These are phyloP conservation scores for Cordyceps farinosa DNA, from an alignment of 2,329 filamentous ascomycete species.

Conservation along the genomic window DNA sequence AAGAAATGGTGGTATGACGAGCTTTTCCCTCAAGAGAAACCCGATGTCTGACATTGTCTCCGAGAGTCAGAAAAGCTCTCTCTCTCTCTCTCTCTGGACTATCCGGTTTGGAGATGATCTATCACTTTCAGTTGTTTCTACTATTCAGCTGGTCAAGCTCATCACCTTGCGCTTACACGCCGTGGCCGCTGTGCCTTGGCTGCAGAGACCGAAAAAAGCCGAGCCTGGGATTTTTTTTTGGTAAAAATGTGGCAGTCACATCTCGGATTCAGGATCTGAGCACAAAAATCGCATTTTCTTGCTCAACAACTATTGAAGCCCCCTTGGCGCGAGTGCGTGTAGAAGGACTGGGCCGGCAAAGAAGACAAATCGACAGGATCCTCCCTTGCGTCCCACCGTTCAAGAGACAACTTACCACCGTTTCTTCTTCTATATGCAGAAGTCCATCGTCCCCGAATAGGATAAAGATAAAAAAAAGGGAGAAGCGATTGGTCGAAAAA, in stretches of 20 bases:
- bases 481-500: not conserved
- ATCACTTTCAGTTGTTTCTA: not conserved
- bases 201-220: no score
- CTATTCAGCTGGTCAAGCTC: not conserved
- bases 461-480: not conserved
- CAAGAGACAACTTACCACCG: not conserved
- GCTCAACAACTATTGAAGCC: no score
- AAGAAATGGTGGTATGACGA: not conserved
- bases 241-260: not conserved
- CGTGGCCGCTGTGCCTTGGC: no score
- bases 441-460: not conserved
- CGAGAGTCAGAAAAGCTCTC: not conserved
- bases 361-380: no score
- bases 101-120: not conserved
- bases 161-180: no score
- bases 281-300: not conserved
- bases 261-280: not conserved
- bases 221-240: not conserved
- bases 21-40: not conserved
- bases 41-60: conserved; percentile 1
- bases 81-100: not conserved
- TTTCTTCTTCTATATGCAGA: not conserved
- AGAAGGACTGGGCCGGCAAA: not conserved
- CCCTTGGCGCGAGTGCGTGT: no score
- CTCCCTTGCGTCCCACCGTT: conserved; percentile 1